Conservation (phyloP, 2,329 filamentous ascomycete species). For the Colletotrichum costaricense region DNA sequence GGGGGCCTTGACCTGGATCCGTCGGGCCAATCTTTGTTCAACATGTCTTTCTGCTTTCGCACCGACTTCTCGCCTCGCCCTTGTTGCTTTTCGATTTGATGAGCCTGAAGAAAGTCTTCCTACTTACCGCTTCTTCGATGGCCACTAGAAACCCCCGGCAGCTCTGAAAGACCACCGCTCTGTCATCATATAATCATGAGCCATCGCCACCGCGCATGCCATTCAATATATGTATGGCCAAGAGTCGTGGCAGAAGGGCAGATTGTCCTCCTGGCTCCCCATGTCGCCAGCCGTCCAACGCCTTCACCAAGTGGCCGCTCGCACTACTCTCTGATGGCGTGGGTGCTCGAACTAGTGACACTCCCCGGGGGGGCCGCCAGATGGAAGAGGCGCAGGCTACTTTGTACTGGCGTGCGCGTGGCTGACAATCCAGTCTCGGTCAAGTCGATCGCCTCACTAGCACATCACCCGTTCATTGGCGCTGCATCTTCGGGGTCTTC, state of each 20-base stretch:
- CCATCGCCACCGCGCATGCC: background rate
- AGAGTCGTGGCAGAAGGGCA: background rate
- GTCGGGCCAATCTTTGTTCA: background rate
- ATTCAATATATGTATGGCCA: background rate
- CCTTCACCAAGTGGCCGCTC: constrained; percentile 1
- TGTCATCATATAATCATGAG: background rate
- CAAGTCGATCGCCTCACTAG: constrained; percentile 17
- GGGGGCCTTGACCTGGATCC: background rate
- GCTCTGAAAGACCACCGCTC: background rate
- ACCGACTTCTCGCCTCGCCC: background rate
- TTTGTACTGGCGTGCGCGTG: constrained; percentile 11
- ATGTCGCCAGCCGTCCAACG: constrained; percentile 1
- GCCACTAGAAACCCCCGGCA: background rate
- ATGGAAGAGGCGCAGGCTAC: constrained; percentile 1
- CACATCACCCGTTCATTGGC: background rate
- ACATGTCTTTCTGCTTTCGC: background rate
- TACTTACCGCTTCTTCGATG: background rate
- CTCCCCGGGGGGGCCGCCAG: background rate
- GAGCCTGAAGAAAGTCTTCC: background rate
- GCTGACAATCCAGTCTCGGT: constrained; percentile 25
- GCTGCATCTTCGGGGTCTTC: background rate
- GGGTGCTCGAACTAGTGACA: background rate
- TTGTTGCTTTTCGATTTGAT: background rate
- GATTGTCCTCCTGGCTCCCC: background rate
- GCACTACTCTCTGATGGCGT: background rate